Base-by-base conservation (phyloP, 2,329 filamentous ascomycete genomes). In the Fusarium sp. region DNA sequence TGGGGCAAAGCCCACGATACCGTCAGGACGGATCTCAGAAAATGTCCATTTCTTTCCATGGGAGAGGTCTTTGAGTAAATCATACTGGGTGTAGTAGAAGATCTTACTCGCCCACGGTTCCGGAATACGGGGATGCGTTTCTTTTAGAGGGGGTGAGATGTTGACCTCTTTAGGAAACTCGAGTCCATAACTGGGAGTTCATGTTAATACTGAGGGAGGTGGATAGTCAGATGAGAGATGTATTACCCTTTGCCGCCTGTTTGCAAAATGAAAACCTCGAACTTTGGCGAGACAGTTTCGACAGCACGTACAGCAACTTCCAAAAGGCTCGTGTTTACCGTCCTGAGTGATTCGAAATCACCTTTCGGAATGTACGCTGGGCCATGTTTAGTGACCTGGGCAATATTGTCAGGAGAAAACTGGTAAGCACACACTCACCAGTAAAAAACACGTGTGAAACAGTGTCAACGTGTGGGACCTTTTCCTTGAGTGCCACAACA, bases 21-120 rank as follows among this genome's bases (percentile, higher is more conserved):
- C 71, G 52, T 77, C 69, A 1, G 74, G 75, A 4, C 75, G 68
- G 24, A 77, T 62, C 67, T 76, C 73, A 27, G 60, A 64, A 22
- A 69, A 76, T 5, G 62, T 75, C 73, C 72, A 76, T 4, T 11
- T 3, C 20, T 77, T 75, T 9, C 69, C 69, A 5, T 48, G 4
- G 5, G 63, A 67, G 11, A 69, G 64, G 7, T 57, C 29, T 22
- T 63, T 35, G 31, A 77, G 50, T 6, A 58, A 16, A 62, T 75
- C 75, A 54, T 50, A 63, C 35, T 76, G 75, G 1, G 60, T 35
- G 61, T 70, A 73, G 61, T 73, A 76, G 56, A 76, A 76, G 4
- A 76, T 52, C 22, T 69, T 68, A 50, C 65, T 62, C 7, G 65
- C 73, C 59, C 60, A 74, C 1, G 73, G 73, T 33, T 62, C 24